Percentiles rank a stretch among this genome's conserved stretches.
phyloP scores from a whole-genome alignment of 768 basidiomycete genomes.

The Mycena belliarum region DNA sequence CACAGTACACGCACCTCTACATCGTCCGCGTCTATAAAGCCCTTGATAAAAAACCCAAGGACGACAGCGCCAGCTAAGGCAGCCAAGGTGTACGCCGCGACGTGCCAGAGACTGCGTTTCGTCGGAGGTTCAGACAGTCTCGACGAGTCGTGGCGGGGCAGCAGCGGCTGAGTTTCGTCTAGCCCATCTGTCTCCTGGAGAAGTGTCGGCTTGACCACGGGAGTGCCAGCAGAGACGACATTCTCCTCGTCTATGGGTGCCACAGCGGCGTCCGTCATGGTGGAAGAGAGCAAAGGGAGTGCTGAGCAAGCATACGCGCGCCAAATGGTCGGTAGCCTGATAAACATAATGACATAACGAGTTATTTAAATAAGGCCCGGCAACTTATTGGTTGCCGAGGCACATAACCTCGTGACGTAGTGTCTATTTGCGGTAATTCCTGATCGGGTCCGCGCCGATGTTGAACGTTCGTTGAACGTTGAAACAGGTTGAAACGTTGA shows the following conservation, averaged over 20 bases:
- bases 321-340: too few species aligned
- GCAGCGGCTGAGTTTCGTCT: constrained; percentile 2
- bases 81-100: constrained; percentile 33
- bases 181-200: not conserved
- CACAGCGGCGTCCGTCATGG: constrained; percentile 11
- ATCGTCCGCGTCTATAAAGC: constrained; percentile 68
- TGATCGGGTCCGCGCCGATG: too few species aligned
- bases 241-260: too few species aligned
- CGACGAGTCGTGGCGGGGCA: constrained; percentile 6
- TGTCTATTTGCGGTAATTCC: too few species aligned
- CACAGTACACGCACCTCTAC: constrained; percentile 49
- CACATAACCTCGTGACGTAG: too few species aligned
- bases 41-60: constrained; percentile 62
- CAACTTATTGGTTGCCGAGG: too few species aligned
- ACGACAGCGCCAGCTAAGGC: constrained; percentile 37
- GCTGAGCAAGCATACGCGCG: constrained; percentile 1
- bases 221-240: too few species aligned
- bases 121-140: not conserved
- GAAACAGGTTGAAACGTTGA: too few species aligned
- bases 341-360: too few species aligned
- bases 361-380: too few species aligned
- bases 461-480: too few species aligned
- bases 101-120: constrained; percentile 2
- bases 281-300: not conserved
- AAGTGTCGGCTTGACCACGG: too few species aligned